phyloP scores from a whole-genome alignment of 352 stramenopile genomes.

The Elongisporangium undulatum region DNA sequence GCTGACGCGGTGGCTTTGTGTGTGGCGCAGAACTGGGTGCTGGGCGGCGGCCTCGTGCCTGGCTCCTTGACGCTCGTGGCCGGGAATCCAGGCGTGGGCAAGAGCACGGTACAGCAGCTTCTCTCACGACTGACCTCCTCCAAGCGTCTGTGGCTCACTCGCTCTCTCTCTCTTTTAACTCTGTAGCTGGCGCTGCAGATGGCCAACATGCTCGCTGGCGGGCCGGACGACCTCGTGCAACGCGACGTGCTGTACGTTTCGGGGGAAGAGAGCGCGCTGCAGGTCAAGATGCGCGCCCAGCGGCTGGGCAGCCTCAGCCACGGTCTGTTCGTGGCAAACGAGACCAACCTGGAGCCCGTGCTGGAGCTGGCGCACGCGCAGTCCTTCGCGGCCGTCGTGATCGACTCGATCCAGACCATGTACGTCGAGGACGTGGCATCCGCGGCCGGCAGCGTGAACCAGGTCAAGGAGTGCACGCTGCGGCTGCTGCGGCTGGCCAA shows the following conservation, averaged over 20 bases:
- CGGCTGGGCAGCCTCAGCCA: constrained; percentile 70
- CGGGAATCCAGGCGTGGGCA: constrained; percentile 93
- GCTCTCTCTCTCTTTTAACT: constrained; percentile 3
- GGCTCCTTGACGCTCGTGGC: constrained; percentile 94
- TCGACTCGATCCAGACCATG: constrained; percentile 98
- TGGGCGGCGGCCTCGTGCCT: constrained; percentile 94
- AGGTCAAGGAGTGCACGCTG: constrained; percentile 95
- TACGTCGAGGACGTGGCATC: constrained; percentile 83
- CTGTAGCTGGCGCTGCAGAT: constrained; percentile 89
- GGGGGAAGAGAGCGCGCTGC: constrained; percentile 94
- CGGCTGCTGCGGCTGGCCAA: constrained; percentile 94
- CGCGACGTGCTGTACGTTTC: constrained; percentile 93
- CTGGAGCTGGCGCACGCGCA: constrained; percentile 37
- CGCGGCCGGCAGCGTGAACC: constrained; percentile 84
- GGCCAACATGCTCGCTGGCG: constrained; percentile 77
- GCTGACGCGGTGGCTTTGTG: constrained; percentile 36
- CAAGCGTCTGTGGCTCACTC: not conserved
- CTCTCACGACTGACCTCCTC: not conserved
- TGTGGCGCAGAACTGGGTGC: constrained; percentile 86
- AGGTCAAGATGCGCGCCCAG: constrained; percentile 92
- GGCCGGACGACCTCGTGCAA: not conserved
- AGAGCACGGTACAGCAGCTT: constrained; percentile 68
- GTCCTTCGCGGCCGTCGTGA: constrained; percentile 76
- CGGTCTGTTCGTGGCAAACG: constrained; percentile 72
- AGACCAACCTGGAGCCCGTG: constrained; percentile 81